Evolutionary conservation across 2,329 filamentous ascomycete species (phyloP).

Genomic region (Diplodia intermedia): DNA sequence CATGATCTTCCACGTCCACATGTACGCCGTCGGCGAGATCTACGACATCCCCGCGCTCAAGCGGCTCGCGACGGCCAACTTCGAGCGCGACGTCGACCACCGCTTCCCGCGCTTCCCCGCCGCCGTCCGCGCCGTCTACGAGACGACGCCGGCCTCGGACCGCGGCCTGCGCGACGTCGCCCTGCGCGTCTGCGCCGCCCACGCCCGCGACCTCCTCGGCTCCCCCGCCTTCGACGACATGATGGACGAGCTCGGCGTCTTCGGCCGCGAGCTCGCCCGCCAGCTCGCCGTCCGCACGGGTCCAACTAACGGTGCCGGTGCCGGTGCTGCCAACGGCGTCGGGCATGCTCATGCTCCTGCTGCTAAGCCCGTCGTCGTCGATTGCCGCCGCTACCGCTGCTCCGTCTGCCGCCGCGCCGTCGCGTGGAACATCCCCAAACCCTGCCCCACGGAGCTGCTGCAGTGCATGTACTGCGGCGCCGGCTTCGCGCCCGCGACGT

Average conservation of each 20-base stretch:
- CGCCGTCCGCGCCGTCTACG: conserved; percentile 50
- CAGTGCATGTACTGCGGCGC: conserved; percentile 28
- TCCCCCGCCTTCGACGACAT: conserved; percentile 14
- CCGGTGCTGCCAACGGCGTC: neutral
- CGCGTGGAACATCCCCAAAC: conserved; percentile 20
- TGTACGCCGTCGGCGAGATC: conserved; percentile 31
- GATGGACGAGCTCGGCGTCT: conserved; percentile 31
- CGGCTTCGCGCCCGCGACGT: conserved; percentile 14
- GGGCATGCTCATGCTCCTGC: neutral
- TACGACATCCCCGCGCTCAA: conserved; percentile 23
- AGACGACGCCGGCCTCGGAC: conserved; percentile 50
- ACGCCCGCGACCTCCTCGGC: conserved; percentile 16
- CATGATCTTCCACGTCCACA: conserved; percentile 30
- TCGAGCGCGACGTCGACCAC: conserved; percentile 19
- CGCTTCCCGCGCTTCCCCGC: conserved; percentile 40
- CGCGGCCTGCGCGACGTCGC: conserved; percentile 50
- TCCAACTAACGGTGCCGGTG: too few species aligned
- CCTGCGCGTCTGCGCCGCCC: conserved; percentile 34
- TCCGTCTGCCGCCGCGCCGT: conserved; percentile 21
- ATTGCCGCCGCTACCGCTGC: conserved; percentile 24
- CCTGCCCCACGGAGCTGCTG: conserved; percentile 23
- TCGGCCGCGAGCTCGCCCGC: conserved; percentile 22
- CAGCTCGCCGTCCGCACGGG: neutral
- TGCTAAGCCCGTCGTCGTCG: conserved; percentile 7
- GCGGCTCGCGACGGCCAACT: conserved; percentile 14